Base-by-base conservation (phyloP, 805 yeast species). In the Pichia deserticola region DNA sequence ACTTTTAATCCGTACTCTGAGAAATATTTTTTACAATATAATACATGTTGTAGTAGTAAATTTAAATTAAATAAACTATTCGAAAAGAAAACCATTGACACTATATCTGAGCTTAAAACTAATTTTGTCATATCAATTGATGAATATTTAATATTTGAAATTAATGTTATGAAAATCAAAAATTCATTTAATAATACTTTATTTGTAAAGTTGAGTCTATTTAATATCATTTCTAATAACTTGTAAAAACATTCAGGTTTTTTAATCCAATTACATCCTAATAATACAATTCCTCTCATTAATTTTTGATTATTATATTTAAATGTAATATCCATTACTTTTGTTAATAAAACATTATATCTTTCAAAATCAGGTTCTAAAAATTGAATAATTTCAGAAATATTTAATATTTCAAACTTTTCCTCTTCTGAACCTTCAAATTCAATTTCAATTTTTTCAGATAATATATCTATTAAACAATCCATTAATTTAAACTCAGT, bases 21-120 rank as follows among this genome's bases (percentile, higher is more conserved):
- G 39, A 62, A 60, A 47, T 65, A 68, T 12, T 50, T 60, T 52
- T 76, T 76, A 51, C 75, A 59, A 50, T 62, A 65, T 6, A 75
- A 66, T 30, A 81, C 60, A 57, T 72, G 77, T 12, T 44, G 35
- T 15, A 44, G 13, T 20, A 49, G 48, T 32, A 68, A 73, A 5
- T 82, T 75, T 3, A 75, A 60, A 5, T 76, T 53, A 1, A 73
- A 52, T 7, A 84, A 75, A 51, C 75, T 73, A 15, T 67, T 60
- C 4, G 72, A 62, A 38, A 78, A 67, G 6, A 76, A 55, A 2
- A 75, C 54, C 5, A 62, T 53, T 48, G 73, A 73, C 0, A 68
- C 53, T 3, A 77, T 48, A 1, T 69, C 44, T 0, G 77, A 74
- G 0, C 77, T 75, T 0, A 73, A 54, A 1, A 75, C 62, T 12